Conservation (phyloP, 768 basidiomycete species). For the Mycena epipterygia region DNA sequence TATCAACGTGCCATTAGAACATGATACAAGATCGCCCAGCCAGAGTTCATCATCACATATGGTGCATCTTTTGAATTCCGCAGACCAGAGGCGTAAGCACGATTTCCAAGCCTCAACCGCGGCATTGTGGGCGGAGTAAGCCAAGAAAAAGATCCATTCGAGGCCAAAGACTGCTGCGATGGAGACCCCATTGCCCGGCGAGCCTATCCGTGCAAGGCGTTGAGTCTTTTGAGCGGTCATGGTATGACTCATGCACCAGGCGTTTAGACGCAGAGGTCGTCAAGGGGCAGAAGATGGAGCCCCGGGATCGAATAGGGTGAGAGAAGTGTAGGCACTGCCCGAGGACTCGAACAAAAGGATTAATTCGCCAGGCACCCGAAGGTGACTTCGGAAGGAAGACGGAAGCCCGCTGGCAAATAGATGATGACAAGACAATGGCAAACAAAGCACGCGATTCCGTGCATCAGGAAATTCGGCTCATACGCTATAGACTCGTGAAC, state of each 20-base stretch:
- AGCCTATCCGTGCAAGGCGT: slow-evolving; percentile 21
- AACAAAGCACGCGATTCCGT: slow-evolving; percentile 4
- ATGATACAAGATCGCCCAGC: slow-evolving; percentile 22
- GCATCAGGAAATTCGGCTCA: too few relatives aligned
- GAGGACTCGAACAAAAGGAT: neutral
- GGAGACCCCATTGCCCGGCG: slow-evolving; percentile 19
- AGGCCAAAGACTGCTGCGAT: slow-evolving; percentile 25
- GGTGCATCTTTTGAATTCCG: slow-evolving; percentile 14
- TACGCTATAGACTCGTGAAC: too few relatives aligned
- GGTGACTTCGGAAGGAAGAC: too few relatives aligned
- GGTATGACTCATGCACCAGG: slow-evolving; percentile 3
- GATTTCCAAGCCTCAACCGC: slow-evolving; percentile 21
- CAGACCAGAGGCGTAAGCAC: slow-evolving; percentile 14
- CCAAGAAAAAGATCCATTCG: slow-evolving; percentile 19
- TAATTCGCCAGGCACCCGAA: too few relatives aligned
- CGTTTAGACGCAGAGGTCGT: slow-evolving; percentile 12
- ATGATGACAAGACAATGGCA: slow-evolving; percentile 8
- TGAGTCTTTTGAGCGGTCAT: slow-evolving; percentile 18
- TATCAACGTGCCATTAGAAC: slow-evolving; percentile 23
- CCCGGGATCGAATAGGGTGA: slow-evolving; percentile 1
- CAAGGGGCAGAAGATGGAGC: slow-evolving; percentile 12
- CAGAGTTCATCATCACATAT: slow-evolving; percentile 23
- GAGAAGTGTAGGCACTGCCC: slow-evolving; percentile 9
- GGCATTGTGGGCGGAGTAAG: slow-evolving; percentile 10
- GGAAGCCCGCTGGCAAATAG: neutral